These are phyloP conservation scores for Persicaria maculosa DNA, from an alignment of 148 eudicot genomes.

Conservation along the genomic window DNA sequence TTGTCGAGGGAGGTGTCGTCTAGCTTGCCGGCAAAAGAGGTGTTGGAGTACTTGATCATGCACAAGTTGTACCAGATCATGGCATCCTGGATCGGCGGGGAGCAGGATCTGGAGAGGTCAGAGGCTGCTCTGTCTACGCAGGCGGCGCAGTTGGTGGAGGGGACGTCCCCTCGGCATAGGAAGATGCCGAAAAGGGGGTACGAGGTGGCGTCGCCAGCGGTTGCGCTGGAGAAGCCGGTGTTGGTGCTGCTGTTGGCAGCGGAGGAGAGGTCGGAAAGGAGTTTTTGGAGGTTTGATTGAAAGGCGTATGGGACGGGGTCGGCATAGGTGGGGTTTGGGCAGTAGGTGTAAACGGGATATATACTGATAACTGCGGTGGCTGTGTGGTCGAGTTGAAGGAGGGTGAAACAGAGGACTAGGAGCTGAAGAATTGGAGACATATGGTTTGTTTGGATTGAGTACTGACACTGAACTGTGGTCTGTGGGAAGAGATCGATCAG, in stretches of 20 bases:
- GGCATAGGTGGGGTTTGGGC: too few relatives aligned
- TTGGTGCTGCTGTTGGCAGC: slow-evolving; percentile 9
- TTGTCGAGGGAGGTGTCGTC: not conserved
- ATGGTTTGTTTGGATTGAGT: too few relatives aligned
- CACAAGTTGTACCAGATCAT: slow-evolving; percentile 31
- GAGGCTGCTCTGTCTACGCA: slow-evolving; percentile 19
- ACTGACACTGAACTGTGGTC: too few relatives aligned
- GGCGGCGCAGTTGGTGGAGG: slow-evolving; percentile 4
- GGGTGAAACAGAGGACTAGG: too few relatives aligned
- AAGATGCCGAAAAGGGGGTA: slow-evolving; percentile 23
- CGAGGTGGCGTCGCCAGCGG: slow-evolving; percentile 19
- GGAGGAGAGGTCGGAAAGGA: slow-evolving; percentile 18
- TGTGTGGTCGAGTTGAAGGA: too few relatives aligned
- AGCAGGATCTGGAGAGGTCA: not conserved
- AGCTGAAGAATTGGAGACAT: too few relatives aligned
- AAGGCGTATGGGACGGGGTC: too few relatives aligned
- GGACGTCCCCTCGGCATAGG: slow-evolving; percentile 32
- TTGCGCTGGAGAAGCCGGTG: slow-evolving; percentile 16
- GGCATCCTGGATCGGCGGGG: slow-evolving; percentile 11
- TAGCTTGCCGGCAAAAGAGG: not conserved
- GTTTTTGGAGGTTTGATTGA: not conserved
- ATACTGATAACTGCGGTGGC: too few relatives aligned
- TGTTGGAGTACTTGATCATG: slow-evolving; percentile 24
- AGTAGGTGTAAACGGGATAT: too few relatives aligned
- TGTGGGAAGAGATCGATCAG: too few relatives aligned